Percentiles rank a stretch among this genome's conserved stretches.
Conservation (phyloP, 306 rosid genomes). For the Prunus kanzakura region DNA sequence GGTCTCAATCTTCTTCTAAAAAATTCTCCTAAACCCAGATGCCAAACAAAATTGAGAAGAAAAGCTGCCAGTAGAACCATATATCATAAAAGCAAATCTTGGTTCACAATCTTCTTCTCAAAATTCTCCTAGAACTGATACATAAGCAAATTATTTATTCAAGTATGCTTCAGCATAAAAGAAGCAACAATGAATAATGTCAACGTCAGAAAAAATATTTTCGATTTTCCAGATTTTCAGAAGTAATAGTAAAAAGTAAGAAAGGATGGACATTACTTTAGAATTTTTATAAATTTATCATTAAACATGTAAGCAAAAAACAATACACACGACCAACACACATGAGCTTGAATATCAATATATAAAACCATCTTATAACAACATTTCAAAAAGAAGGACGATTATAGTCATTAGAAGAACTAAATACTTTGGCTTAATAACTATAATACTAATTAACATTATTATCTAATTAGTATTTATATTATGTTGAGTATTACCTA, state of each 20-base stretch:
- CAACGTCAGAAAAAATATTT: neutral
- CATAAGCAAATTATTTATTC: neutral
- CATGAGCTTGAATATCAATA: neutral
- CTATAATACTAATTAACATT: neutral
- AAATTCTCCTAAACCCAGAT: neutral
- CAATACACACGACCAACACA: neutral
- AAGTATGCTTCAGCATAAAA: neutral
- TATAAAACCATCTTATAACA: neutral
- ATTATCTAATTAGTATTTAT: too few relatives aligned
- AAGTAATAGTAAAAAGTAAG: neutral
- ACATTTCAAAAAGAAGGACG: neutral
- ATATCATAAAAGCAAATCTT: conserved; percentile 3
- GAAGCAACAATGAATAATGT: neutral
- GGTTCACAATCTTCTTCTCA: neutral
- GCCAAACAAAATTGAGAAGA: neutral
- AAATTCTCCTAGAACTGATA: neutral
- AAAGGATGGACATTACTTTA: neutral
- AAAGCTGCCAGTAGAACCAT: neutral
- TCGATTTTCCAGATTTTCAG: neutral
- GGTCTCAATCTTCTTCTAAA: neutral
- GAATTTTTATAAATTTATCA: neutral
- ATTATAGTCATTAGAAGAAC: neutral
- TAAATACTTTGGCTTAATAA: neutral
- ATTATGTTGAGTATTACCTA: too few relatives aligned
- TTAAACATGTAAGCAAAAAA: neutral